Conservation (phyloP, 148 eudicot species). For the Cornus controversa region DNA sequence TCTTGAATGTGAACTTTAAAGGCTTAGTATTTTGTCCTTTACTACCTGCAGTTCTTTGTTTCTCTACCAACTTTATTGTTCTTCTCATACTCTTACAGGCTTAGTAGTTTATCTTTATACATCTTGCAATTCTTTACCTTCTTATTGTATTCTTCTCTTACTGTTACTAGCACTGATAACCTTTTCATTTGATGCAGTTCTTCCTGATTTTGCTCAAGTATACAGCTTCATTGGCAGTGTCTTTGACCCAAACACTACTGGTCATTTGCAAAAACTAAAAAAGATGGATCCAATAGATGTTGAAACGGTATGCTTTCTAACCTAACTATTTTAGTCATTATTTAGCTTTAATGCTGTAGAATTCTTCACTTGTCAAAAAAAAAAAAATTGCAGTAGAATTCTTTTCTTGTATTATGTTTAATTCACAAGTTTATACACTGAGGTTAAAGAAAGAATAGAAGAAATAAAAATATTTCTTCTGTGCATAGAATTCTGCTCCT, state of each 20-base stretch:
- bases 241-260: constrained; percentile 71
- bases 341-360: not conserved
- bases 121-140: not conserved
- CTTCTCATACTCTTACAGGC: no score
- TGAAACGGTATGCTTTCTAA: constrained; percentile 63
- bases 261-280: constrained; percentile 68
- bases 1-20: not conserved
- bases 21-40: no score
- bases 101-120: not conserved
- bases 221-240: constrained; percentile 92
- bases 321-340: not conserved
- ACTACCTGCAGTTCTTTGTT: no score
- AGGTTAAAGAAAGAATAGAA: not conserved
- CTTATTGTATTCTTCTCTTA: not conserved
- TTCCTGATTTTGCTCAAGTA: constrained; percentile 95
- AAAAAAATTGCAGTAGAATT: no score
- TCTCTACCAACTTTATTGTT: no score
- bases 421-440: not conserved
- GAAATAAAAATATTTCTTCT: no score
- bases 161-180: constrained; percentile 1
- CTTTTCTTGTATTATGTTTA: not conserved
- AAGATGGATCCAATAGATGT: constrained; percentile 95
- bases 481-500: not conserved
- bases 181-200: constrained; percentile 54
- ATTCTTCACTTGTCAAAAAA: not conserved